A percentile compares a stretch with the other conserved stretches of the same genome.
Conservation (phyloP, 2,329 filamentous ascomycete genomes). For the Fusarium cicatricum region DNA sequence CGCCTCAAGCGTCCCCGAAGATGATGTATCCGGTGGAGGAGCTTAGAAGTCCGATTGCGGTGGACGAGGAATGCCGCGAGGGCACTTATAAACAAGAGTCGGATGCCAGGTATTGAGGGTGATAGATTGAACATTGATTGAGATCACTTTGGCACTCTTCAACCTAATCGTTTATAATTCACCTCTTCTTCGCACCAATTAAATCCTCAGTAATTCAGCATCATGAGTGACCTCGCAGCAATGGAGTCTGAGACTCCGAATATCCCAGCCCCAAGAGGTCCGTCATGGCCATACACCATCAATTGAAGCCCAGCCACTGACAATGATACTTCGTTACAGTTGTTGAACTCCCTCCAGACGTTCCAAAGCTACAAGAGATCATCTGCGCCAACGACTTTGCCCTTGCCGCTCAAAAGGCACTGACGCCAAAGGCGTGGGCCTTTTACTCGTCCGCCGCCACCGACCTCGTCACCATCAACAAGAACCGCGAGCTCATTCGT, state of each 20-base stretch:
- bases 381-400: constrained; percentile 64
- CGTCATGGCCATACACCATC: not conserved
- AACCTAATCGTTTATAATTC: no score
- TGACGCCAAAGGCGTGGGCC: constrained; percentile 72
- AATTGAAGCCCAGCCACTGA: not conserved
- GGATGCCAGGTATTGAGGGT: not conserved
- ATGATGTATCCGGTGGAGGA: constrained; percentile 10
- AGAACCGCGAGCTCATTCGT: constrained; percentile 63
- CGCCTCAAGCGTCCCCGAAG: constrained; percentile 24
- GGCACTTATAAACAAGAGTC: not conserved
- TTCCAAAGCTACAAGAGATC: constrained; percentile 36
- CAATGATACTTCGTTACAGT: constrained; percentile 3
- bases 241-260: constrained; percentile 41
- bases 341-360: constrained; percentile 18
- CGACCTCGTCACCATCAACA: constrained; percentile 63
- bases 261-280: constrained; percentile 38
- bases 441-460: constrained; percentile 74
- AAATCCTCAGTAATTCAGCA: not conserved
- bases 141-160: not conserved
- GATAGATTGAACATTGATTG: not conserved
- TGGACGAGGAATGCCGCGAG: not conserved
- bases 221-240: constrained; percentile 41
- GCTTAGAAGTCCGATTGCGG: constrained; percentile 32
- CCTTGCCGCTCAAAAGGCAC: constrained; percentile 60
- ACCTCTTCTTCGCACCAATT: not conserved